Conservation (phyloP, 306 rosid species). For the Potentilla sterilis region DNA sequence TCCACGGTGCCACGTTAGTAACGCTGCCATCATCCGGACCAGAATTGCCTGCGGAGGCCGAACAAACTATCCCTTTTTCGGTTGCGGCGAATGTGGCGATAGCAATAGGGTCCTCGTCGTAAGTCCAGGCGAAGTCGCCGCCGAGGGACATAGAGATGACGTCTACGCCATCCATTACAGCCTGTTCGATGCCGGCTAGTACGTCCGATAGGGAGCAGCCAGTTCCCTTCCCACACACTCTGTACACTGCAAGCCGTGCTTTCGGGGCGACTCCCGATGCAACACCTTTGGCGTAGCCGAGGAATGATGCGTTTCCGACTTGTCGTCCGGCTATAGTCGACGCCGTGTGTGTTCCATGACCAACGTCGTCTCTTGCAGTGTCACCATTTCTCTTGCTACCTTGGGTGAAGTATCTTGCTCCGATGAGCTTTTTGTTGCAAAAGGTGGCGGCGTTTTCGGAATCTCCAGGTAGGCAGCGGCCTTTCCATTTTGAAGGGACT, state of each 20-base stretch:
- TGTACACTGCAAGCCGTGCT: not conserved
- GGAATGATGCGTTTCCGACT: not conserved
- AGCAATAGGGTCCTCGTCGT: not conserved
- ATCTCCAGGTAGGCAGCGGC: not conserved
- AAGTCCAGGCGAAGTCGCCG: not conserved
- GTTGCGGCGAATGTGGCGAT: not conserved
- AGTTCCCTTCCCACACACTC: not conserved
- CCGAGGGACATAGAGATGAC: not conserved
- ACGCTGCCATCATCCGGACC: not conserved
- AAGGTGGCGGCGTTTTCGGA: not conserved
- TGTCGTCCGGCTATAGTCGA: not conserved
- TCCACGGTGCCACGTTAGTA: not conserved
- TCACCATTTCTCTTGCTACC: not conserved
- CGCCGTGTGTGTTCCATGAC: slow-evolving; percentile 1
- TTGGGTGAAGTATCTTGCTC: not conserved
- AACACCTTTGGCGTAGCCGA: not conserved
- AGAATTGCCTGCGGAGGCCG: not conserved
- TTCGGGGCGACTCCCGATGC: not conserved
- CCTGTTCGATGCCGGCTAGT: not conserved
- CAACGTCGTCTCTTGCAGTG: not conserved
- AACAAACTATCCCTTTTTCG: not conserved
- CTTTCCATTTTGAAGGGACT: not conserved
- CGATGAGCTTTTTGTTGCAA: not conserved
- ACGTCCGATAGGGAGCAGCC: not conserved
- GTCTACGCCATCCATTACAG: not conserved